Evolutionary conservation across 768 basidiomycete genomes (phyloP), one percentile per base, ranked within the genome.

Genomic region (Leucosporidium yakuticum): DNA sequence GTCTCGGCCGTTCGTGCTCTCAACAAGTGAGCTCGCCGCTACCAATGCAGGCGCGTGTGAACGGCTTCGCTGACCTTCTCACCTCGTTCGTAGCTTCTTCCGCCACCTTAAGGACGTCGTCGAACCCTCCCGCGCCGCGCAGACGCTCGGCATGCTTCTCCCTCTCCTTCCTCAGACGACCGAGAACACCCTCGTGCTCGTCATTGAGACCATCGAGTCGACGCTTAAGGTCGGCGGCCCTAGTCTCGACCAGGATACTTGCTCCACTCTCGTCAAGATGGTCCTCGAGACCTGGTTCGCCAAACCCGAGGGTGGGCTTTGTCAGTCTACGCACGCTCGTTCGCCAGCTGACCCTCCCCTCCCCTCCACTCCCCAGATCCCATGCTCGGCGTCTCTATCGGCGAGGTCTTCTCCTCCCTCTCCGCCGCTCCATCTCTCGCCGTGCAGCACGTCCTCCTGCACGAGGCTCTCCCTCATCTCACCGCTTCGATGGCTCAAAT

Each of bases 1-100:
- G 83, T 97, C 8, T 94, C 91, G 1, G 94, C 95, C 15, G 88
- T 98, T 32, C 90, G 91, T 78, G 92, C 95, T 4, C 83, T 97
- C 49, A 87, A 90, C 75, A 94, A 97, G 96, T 97, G 74, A 66
- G 86, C 77, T 65, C 53, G 20, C 21, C 7, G 14, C 21, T 51
- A 27, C 31, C 25, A 27, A 51, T 29, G 17, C 8, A 17, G 47
- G 20, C 15, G n/a, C 17, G n/a, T n/a, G n/a, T 44, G 8, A n/a
- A 34, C 17, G 58, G 12, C 21, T 6, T 29, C 29, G 29, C 27
- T 66, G 19, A 67, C 72, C 19, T 55, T n/a, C 67, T n/a, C 65
- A 44, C 2, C 12, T 25, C 65, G 2, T 50, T 39, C n/a, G 20
- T 61, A 82, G 81, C 77, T 82, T 81, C 76, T 81, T 79, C 64